These are phyloP conservation scores for Pseudonitzschia delicatissima DNA, from an alignment of 108 stramenopile species.

Conservation along the genomic window DNA sequence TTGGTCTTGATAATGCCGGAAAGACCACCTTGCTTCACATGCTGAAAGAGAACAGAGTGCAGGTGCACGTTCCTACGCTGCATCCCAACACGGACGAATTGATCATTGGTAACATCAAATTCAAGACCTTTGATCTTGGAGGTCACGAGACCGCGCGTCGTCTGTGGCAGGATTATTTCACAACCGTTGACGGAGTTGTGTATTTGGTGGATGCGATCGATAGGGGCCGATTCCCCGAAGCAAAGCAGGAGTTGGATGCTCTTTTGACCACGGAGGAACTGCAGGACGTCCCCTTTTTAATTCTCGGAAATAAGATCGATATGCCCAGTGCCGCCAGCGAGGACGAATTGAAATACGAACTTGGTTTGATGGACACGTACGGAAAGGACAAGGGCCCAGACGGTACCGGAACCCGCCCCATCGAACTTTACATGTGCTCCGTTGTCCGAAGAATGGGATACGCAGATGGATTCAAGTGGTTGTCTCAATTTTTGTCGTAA, in stretches of 20 bases:
- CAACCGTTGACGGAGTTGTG: slow-evolving; percentile 41
- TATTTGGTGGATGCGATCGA: slow-evolving; percentile 57
- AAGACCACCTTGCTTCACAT: slow-evolving; percentile 87
- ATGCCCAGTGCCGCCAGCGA: slow-evolving; percentile 92
- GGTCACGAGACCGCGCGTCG: slow-evolving; percentile 66
- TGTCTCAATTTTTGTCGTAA: slow-evolving; percentile 92
- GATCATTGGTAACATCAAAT: slow-evolving; percentile 39
- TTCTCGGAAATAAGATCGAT: slow-evolving; percentile 99
- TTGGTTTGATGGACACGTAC: slow-evolving; percentile 97
- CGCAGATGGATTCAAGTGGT: slow-evolving; percentile 98
- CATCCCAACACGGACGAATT: slow-evolving; percentile 52
- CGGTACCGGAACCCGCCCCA: slow-evolving; percentile 80
- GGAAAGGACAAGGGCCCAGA: slow-evolving; percentile 97
- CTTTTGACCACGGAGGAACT: slow-evolving; percentile 91
- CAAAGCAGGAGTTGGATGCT: slow-evolving; percentile 97
- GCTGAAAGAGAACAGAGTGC: slow-evolving; percentile 40
- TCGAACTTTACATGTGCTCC: slow-evolving; percentile 99
- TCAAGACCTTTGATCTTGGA: slow-evolving; percentile 63
- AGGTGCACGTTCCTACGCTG: slow-evolving; percentile 55
- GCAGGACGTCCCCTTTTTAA: slow-evolving; percentile 95
- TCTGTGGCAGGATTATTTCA: slow-evolving; percentile 60
- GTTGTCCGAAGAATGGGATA: slow-evolving; percentile 98
- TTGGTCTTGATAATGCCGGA: slow-evolving; percentile 98
- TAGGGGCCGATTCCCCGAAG: slow-evolving; percentile 95
- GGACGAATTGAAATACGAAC: slow-evolving; percentile 95